Conservation (phyloP, 257 asterid species). For the Penstemon newberryi region DNA sequence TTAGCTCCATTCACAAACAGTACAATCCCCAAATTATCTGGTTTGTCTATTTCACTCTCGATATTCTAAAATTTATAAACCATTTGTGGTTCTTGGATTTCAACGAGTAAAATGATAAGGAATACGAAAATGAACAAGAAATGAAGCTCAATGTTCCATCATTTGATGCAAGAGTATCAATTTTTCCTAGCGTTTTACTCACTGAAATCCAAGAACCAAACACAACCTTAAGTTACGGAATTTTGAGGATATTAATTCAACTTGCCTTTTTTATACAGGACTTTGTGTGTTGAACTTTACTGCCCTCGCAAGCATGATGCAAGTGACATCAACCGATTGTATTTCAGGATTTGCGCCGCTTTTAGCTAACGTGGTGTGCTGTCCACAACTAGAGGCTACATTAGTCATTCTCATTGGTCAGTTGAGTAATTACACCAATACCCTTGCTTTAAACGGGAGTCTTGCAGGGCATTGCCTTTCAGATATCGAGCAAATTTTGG, state of each 20-base stretch:
- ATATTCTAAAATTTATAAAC: slow-evolving; percentile 11
- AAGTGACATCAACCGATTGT: slow-evolving; percentile 78
- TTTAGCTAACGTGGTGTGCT: slow-evolving; percentile 90
- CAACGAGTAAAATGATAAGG: too few relatives aligned
- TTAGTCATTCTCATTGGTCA: slow-evolving; percentile 77
- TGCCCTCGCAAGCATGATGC: slow-evolving; percentile 61
- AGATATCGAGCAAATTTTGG: slow-evolving; percentile 77
- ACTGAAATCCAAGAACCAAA: too few relatives aligned
- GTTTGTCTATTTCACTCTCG: slow-evolving; percentile 42
- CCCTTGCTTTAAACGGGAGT: slow-evolving; percentile 70
- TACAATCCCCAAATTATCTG: slow-evolving; percentile 84
- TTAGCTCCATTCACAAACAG: slow-evolving; percentile 86
- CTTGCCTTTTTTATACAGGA: slow-evolving; percentile 42
- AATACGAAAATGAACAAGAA: too few relatives aligned
- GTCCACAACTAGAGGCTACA: slow-evolving; percentile 95
- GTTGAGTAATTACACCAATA: slow-evolving; percentile 62
- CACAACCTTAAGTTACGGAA: background rate
- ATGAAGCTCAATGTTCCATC: too few relatives aligned
- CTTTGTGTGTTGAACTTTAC: slow-evolving; percentile 71
- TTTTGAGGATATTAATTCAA: slow-evolving; percentile 3
- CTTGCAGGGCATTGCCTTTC: slow-evolving; percentile 77
- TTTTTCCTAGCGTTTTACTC: too few relatives aligned
- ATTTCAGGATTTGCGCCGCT: slow-evolving; percentile 86
- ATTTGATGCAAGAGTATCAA: too few relatives aligned
- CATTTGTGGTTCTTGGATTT: background rate